Evolutionary conservation across 2,329 filamentous ascomycete genomes (phyloP).

Genomic region (Pseudodiploospora longispora): DNA sequence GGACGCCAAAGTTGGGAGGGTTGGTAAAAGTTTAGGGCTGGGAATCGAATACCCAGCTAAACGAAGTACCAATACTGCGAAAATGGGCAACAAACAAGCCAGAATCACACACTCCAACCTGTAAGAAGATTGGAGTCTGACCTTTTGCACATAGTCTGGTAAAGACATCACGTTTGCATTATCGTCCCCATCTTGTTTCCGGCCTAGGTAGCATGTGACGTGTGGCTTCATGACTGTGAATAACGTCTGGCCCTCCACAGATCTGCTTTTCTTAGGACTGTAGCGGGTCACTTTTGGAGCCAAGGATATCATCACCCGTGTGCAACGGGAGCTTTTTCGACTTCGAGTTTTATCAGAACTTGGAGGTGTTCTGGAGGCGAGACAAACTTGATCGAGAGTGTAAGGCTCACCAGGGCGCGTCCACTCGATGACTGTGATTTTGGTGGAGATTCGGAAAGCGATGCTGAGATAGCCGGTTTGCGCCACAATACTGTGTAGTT

Average conservation of each 20-base stretch:
- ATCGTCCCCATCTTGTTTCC: constrained; percentile 15
- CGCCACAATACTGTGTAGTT: constrained; percentile 21
- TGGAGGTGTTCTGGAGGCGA: constrained; percentile 1
- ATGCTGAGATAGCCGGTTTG: constrained; percentile 24
- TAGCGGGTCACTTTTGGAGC: constrained; percentile 18
- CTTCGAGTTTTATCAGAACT: no score
- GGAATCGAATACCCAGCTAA: no score
- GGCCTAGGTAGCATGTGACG: constrained; percentile 23
- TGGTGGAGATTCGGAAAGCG: constrained; percentile 16
- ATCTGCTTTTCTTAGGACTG: constrained; percentile 7
- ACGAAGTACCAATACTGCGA: no score
- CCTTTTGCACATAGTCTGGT: no score
- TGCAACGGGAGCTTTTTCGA: constrained; percentile 3
- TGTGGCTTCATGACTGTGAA: constrained; percentile 18
- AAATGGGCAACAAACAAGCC: no score
- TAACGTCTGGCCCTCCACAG: constrained; percentile 10
- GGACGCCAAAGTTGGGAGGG: no score
- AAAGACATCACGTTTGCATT: constrained; percentile 11
- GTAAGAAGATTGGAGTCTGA: no score
- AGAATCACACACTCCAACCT: no score
- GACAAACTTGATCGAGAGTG: constrained; percentile 13
- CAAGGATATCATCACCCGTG: constrained; percentile 25
- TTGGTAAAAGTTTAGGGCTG: no score
- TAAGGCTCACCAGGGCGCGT: constrained; percentile 19
- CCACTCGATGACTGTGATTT: constrained; percentile 20